Percentiles rank a stretch among this genome's conserved stretches.
These are phyloP conservation scores for Cystobasidium onofrii DNA, from an alignment of 768 basidiomycete species.

Conservation along the genomic window DNA sequence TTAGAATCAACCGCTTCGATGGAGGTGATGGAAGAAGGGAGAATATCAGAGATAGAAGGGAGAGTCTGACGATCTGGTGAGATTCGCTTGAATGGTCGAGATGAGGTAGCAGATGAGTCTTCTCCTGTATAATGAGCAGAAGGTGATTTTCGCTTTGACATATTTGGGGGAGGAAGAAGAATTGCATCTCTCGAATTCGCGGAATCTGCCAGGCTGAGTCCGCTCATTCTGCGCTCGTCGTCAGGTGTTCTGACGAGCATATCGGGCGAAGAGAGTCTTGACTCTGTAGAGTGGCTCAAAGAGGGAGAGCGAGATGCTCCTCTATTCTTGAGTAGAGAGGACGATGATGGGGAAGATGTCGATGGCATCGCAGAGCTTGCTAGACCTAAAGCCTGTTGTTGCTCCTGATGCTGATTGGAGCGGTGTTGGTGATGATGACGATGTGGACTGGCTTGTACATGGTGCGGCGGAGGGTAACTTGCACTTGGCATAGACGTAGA, in stretches of 20 bases:
- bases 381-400: neutral
- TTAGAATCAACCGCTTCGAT: neutral
- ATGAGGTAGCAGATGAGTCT: neutral
- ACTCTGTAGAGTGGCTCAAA: neutral
- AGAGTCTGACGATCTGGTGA: neutral
- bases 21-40: neutral
- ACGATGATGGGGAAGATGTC: neutral
- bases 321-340: neutral
- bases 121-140: neutral
- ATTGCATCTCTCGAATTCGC: neutral
- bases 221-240: slow-evolving; percentile 2
- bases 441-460: neutral
- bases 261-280: neutral
- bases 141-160: neutral
- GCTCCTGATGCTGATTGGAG: neutral
- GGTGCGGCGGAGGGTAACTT: neutral
- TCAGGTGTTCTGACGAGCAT: neutral
- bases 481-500: neutral
- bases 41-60: neutral
- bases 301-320: neutral
- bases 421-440: neutral
- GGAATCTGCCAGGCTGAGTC: neutral
- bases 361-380: neutral
- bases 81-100: neutral
- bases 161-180: neutral